Conservation (phyloP, 371 early-diverging fungal genomes). For the Mortierella sp. region DNA sequence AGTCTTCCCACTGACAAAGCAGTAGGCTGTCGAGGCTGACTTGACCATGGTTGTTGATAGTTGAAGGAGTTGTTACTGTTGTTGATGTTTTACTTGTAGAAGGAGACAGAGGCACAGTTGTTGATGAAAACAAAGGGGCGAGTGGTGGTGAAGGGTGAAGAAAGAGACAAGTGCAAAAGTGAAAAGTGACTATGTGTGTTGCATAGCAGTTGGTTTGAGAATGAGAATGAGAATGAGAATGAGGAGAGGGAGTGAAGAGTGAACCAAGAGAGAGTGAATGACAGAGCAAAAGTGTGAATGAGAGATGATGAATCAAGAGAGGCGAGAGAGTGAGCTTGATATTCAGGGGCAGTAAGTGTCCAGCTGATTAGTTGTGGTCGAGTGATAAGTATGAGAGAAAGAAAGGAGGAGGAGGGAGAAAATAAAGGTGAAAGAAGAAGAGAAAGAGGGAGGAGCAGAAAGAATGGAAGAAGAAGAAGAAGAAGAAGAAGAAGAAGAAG, state of each 20-base stretch:
- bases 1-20: slow-evolving; percentile 55
- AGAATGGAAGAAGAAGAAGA: slow-evolving; percentile 10
- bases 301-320: background rate
- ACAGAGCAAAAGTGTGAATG: background rate
- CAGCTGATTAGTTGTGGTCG: background rate
- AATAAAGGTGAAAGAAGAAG: background rate
- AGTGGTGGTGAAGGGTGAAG: background rate
- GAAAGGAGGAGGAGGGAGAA: background rate
- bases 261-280: background rate
- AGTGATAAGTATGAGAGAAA: background rate
- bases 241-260: background rate
- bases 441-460: background rate
- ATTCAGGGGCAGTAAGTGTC: no score
- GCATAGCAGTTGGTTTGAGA: background rate
- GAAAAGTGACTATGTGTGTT: background rate
- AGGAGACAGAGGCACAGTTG: background rate
- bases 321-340: background rate
- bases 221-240: background rate
- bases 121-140: background rate
- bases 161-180: background rate
- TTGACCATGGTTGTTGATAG: slow-evolving; percentile 44
- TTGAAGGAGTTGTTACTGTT: background rate
- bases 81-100: background rate
- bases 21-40: slow-evolving; percentile 47
- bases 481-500: background rate